Percentiles rank a stretch among this genome's conserved stretches.
Conservation (phyloP, 805 yeast genomes). For the Saturnispora besseyi region DNA sequence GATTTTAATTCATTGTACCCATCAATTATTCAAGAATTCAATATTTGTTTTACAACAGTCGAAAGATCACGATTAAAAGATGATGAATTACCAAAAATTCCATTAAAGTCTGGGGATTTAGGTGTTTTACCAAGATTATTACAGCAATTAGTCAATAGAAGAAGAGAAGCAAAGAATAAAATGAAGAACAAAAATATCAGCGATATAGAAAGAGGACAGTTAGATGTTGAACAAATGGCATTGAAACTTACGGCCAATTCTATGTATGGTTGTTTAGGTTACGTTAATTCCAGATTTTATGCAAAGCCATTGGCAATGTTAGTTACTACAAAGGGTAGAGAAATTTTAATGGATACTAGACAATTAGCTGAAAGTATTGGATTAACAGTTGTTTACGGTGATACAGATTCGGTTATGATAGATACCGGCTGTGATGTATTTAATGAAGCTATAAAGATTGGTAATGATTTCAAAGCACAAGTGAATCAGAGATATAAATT, state of each 20-base stretch:
- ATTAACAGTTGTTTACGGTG: conserved; percentile 89
- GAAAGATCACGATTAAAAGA: conserved; percentile 46
- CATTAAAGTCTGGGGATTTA: conserved; percentile 44
- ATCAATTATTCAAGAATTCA: conserved; percentile 92
- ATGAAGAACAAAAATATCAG: conserved; percentile 67
- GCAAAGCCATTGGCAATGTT: conserved; percentile 95
- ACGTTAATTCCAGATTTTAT: conserved; percentile 81
- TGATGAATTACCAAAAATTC: conserved; percentile 63
- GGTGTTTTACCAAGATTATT: conserved; percentile 86
- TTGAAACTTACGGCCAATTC: conserved; percentile 95
- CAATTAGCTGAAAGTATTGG: conserved; percentile 82
- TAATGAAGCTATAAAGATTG: conserved; percentile 70
- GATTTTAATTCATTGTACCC: conserved; percentile 97
- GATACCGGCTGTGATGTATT: conserved; percentile 71
- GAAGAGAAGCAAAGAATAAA: conserved; percentile 83
- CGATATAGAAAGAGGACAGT: conserved; percentile 62
- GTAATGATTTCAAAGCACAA: conserved; percentile 70
- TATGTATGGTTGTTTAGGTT: conserved; percentile 99
- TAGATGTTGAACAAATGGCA: conserved; percentile 93
- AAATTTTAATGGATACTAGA: conserved; percentile 85
- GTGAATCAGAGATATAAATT: conserved; percentile 85
- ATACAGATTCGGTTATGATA: conserved; percentile 98
- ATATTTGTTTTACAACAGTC: conserved; percentile 95
- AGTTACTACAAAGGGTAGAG: conserved; percentile 92
- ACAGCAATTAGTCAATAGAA: conserved; percentile 77